Evolutionary conservation across 2,329 filamentous ascomycete genomes (phyloP).

Genomic region (Botryosphaeria agaves): DNA sequence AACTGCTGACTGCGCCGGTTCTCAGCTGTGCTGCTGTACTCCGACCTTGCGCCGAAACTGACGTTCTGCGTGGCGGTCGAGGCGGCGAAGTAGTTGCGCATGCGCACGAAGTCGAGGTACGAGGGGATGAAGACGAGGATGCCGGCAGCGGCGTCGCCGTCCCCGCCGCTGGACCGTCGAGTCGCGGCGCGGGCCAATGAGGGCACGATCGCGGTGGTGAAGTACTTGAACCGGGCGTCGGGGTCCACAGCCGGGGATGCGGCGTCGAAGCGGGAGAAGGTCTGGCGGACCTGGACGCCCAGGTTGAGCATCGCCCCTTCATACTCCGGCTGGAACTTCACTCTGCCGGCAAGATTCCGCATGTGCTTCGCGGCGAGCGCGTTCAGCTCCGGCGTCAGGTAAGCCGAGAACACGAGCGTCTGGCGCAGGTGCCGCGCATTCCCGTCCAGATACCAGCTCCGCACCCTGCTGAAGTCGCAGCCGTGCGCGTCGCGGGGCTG

Average conservation of each 20-base stretch:
- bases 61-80: conserved; percentile 37
- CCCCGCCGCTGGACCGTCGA: too few relatives aligned
- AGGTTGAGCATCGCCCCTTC: conserved; percentile 57
- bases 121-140: conserved; percentile 80
- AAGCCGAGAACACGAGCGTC: conserved; percentile 65
- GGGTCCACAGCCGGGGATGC: conserved; percentile 56
- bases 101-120: conserved; percentile 86
- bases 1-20: conserved; percentile 73
- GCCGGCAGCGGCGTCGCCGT: conserved; percentile 37
- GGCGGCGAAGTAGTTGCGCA: conserved; percentile 82
- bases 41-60: conserved; percentile 69
- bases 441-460: conserved; percentile 84
- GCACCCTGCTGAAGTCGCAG: conserved; percentile 82
- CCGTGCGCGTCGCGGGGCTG: conserved; percentile 81
- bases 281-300: conserved; percentile 59
- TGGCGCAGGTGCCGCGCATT: conserved; percentile 69
- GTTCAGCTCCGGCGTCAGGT: conserved; percentile 77
- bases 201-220: conserved; percentile 66
- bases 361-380: conserved; percentile 60
- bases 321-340: conserved; percentile 52
- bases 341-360: conserved; percentile 64
- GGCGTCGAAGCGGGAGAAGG: conserved; percentile 73
- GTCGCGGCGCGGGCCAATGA: conserved; percentile 50
- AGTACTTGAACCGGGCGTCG: conserved; percentile 80
- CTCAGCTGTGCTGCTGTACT: conserved; percentile 68